phyloP scores from a whole-genome alignment of 257 asterid genomes.

The Solanum medicagineum region DNA sequence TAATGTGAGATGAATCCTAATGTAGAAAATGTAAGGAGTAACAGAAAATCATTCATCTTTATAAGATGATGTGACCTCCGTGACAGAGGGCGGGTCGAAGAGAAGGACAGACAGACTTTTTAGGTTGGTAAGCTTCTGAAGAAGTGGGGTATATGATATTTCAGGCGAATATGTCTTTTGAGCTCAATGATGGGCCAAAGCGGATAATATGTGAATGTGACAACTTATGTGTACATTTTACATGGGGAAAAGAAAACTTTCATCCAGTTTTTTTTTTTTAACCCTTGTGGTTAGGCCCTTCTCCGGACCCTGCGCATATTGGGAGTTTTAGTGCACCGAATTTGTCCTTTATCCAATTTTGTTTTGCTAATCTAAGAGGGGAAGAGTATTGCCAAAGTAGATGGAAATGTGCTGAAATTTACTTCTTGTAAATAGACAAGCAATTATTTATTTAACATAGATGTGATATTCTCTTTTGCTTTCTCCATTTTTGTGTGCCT shows the following conservation, averaged over 20 bases:
- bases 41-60: neutral
- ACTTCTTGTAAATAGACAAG: neutral
- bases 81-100: neutral
- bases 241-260: neutral
- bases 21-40: neutral
- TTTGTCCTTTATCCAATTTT: neutral
- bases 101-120: neutral
- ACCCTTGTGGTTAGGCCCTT: too few relatives aligned
- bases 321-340: too few relatives aligned
- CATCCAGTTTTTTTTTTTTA: neutral
- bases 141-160: neutral
- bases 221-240: neutral
- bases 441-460: neutral
- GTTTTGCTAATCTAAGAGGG: neutral
- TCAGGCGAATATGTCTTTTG: neutral
- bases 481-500: neutral
- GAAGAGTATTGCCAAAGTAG: neutral
- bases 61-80: neutral
- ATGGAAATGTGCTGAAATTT: neutral
- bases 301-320: rapidly evolving
- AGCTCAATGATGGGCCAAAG: neutral
- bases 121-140: neutral
- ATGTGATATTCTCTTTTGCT: neutral
- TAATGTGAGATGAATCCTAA: neutral
- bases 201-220: neutral